Evolutionary conservation across 768 basidiomycete genomes (phyloP).

Genomic region (Dioszegia aurantiaca): DNA sequence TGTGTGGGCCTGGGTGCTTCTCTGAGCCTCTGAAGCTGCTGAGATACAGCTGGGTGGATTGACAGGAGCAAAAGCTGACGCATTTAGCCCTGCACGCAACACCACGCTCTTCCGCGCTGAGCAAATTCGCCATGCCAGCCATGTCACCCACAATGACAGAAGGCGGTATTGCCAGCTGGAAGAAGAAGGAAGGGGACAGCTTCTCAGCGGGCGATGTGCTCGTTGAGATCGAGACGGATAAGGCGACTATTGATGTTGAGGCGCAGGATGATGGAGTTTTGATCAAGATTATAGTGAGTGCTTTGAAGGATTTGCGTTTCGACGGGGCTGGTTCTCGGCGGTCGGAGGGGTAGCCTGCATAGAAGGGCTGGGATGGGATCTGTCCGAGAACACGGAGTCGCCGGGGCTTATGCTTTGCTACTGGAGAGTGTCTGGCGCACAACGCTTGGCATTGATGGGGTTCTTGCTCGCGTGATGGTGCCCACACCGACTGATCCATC

Average conservation of each 20-base stretch:
- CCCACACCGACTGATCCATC: too few species aligned
- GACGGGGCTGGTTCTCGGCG: too few species aligned
- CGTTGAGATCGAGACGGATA: slow-evolving; percentile 99
- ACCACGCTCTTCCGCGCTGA: slow-evolving; percentile 69
- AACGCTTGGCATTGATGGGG: too few species aligned
- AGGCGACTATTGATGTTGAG: slow-evolving; percentile 99
- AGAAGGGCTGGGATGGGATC: too few species aligned
- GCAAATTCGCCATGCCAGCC: slow-evolving; percentile 91
- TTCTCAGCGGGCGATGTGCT: slow-evolving; percentile 89
- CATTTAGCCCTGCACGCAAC: slow-evolving; percentile 76
- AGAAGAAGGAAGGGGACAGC: slow-evolving; percentile 89
- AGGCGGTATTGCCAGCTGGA: slow-evolving; percentile 96
- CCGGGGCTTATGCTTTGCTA: too few species aligned
- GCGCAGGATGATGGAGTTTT: slow-evolving; percentile 96
- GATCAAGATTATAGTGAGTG: slow-evolving; percentile 91
- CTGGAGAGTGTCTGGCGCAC: too few species aligned
- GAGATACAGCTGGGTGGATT: background rate
- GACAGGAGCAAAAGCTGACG: background rate
- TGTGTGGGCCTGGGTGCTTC: too few species aligned
- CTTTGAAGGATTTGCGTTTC: background rate
- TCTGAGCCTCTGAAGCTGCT: too few species aligned
- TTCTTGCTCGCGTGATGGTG: too few species aligned
- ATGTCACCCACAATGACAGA: slow-evolving; percentile 99
- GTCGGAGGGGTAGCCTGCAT: too few species aligned
- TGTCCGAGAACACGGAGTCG: too few species aligned